Percentiles rank a stretch among this genome's conserved stretches.
phyloP scores from a whole-genome alignment of 2,329 filamentous ascomycete species.

The Podosphaera xanthii region DNA sequence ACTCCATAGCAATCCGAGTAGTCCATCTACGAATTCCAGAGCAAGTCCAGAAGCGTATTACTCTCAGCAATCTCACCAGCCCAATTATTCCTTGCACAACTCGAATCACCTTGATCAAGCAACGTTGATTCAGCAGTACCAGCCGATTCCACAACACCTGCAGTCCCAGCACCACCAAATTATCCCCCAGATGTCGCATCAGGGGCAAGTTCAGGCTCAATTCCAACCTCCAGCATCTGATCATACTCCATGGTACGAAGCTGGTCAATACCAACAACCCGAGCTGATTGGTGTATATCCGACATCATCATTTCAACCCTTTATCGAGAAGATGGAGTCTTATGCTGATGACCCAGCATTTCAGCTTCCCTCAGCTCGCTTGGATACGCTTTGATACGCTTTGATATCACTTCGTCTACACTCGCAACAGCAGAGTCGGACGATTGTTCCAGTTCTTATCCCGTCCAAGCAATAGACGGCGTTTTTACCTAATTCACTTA shows the following conservation, averaged over 20 bases:
- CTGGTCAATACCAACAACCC: constrained; percentile 30
- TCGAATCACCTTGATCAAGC: constrained; percentile 25
- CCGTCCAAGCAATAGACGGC: no score
- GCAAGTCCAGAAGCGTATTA: constrained; percentile 34
- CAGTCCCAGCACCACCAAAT: constrained; percentile 8
- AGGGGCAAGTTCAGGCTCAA: constrained; percentile 17
- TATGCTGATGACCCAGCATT: constrained; percentile 30
- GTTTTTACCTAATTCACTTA: no score
- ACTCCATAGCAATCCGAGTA: constrained; percentile 34
- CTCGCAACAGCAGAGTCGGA: not conserved
- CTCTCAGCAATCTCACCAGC: constrained; percentile 27
- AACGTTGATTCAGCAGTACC: constrained; percentile 19
- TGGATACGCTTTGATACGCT: constrained; percentile 35
- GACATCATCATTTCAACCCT: constrained; percentile 18
- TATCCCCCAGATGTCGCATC: constrained; percentile 13
- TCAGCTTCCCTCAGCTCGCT: constrained; percentile 34
- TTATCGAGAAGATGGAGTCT: constrained; percentile 29
- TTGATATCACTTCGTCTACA: constrained; percentile 16
- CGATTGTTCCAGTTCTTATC: no score
- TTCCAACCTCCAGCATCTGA: constrained; percentile 21
- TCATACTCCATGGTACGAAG: constrained; percentile 29
- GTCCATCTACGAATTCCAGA: constrained; percentile 31
- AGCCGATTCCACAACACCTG: constrained; percentile 11
- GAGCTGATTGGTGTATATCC: constrained; percentile 24
- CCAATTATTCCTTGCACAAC: constrained; percentile 25